Conservation (phyloP, 1,139 yeast genomes). For the Geotrichum europaeum region DNA sequence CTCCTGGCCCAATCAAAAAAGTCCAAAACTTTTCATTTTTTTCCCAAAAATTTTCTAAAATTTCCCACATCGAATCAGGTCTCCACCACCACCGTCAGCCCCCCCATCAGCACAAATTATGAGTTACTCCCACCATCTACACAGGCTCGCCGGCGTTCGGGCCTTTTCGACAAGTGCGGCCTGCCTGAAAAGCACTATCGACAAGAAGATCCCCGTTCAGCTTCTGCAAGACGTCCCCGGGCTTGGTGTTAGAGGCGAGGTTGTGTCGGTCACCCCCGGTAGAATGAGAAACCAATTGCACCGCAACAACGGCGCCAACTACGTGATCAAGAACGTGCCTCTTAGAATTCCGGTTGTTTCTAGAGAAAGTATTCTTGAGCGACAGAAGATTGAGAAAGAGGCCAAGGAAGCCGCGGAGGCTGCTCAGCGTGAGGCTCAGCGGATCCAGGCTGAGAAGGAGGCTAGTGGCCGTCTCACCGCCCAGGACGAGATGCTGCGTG, state of each 20-base stretch:
- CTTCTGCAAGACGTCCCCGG: slow-evolving; percentile 58
- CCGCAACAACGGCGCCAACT: slow-evolving; percentile 64
- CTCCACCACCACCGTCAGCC: not conserved
- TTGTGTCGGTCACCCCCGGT: slow-evolving; percentile 72
- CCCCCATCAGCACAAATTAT: not conserved
- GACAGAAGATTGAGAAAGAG: slow-evolving; percentile 10
- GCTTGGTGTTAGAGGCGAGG: slow-evolving; percentile 60
- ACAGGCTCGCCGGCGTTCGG: slow-evolving; percentile 6
- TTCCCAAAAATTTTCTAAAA: not conserved
- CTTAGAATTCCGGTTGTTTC: slow-evolving; percentile 60
- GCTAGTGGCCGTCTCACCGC: slow-evolving; percentile 9
- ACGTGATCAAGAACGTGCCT: slow-evolving; percentile 48
- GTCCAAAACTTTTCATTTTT: not conserved
- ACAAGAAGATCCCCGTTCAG: slow-evolving; percentile 51
- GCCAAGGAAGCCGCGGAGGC: slow-evolving; percentile 14
- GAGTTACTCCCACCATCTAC: not conserved
- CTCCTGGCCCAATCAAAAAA: not conserved
- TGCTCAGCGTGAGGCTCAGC: slow-evolving; percentile 13
- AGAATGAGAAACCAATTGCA: slow-evolving; percentile 77
- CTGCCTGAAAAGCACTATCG: slow-evolving; percentile 33
- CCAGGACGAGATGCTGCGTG: slow-evolving; percentile 13
- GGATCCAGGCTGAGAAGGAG: slow-evolving; percentile 6
- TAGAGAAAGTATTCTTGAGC: slow-evolving; percentile 23
- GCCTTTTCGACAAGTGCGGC: slow-evolving; percentile 12
- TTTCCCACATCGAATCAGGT: not conserved